phyloP scores from a whole-genome alignment of 164 flowering plant species.

The Tetrastigma voinierianum region DNA sequence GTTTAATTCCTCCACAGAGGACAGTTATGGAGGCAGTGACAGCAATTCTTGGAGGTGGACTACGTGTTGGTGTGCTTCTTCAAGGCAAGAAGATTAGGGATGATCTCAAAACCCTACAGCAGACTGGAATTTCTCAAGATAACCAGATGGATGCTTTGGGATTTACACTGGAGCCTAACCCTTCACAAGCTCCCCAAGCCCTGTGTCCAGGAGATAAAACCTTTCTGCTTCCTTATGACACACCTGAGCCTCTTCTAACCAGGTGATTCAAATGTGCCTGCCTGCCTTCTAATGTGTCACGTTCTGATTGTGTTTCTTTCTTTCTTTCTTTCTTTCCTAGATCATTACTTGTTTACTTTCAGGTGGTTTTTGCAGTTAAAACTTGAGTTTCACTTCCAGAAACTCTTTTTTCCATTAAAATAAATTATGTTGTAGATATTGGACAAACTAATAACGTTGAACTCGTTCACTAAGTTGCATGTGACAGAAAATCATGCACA shows the following conservation, averaged over 20 bases:
- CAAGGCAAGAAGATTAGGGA: slow-evolving; percentile 90
- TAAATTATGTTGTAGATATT: background rate
- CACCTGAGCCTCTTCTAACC: slow-evolving; percentile 36
- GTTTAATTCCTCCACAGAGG: slow-evolving; percentile 43
- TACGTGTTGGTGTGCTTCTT: slow-evolving; percentile 74
- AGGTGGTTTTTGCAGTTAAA: background rate
- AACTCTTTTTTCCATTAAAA: background rate
- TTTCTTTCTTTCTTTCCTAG: background rate
- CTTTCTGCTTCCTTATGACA: slow-evolving; percentile 26
- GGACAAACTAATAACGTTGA: background rate
- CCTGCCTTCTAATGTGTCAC: background rate
- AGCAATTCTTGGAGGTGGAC: slow-evolving; percentile 75
- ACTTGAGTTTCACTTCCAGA: background rate
- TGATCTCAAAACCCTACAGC: slow-evolving; percentile 72
- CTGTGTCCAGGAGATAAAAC: slow-evolving; percentile 37
- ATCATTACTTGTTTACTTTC: background rate
- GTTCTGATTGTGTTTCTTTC: background rate
- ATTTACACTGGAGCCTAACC: slow-evolving; percentile 73
- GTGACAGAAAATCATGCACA: too few relatives aligned
- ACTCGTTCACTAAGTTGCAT: background rate
- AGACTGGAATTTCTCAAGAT: slow-evolving; percentile 73
- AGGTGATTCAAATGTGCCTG: slow-evolving; percentile 39
- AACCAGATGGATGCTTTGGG: slow-evolving; percentile 68
- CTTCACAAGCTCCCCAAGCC: slow-evolving; percentile 33
- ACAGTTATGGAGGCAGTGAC: slow-evolving; percentile 92